Percentiles rank a stretch among this genome's conserved stretches.
Evolutionary conservation across 2,329 filamentous ascomycete species (phyloP).

Genomic region (Botrytis porri): DNA sequence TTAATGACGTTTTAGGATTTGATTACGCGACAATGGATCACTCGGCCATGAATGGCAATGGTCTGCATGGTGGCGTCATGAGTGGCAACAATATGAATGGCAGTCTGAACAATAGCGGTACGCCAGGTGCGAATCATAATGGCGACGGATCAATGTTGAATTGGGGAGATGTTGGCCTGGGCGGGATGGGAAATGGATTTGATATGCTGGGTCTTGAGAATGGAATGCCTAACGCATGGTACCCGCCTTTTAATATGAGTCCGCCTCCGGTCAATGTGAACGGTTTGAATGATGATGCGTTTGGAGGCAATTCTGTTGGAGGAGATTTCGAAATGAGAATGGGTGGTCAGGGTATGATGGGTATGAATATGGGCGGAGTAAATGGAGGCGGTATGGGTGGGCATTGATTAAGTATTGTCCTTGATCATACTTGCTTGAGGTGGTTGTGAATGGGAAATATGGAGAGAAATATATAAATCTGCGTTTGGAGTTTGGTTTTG

Average conservation of each 20-base stretch:
- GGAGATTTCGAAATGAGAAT: constrained; percentile 3
- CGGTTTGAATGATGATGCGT: constrained; percentile 38
- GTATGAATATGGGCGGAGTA: not conserved
- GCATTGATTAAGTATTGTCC: not conserved
- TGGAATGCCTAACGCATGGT: constrained; percentile 67
- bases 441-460: not conserved
- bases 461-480: not conserved
- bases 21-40: constrained; percentile 59
- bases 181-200: constrained; percentile 8
- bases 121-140: constrained; percentile 13
- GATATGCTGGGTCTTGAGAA: not conserved
- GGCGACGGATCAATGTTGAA: constrained; percentile 21
- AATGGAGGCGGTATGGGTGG: not conserved
- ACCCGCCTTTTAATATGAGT: constrained; percentile 89
- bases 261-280: constrained; percentile 56
- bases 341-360: not conserved
- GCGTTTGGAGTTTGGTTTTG: not conserved
- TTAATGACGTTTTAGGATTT: constrained; percentile 75
- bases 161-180: constrained; percentile 11
- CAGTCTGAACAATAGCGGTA: constrained; percentile 3
- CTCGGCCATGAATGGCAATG: constrained; percentile 31
- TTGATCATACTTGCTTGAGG: not conserved
- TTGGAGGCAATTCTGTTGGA: constrained; percentile 18
- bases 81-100: constrained; percentile 18
- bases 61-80: constrained; percentile 29